These are phyloP conservation scores for Trapa incisa DNA, from an alignment of 345 rosid genomes.

Conservation along the genomic window DNA sequence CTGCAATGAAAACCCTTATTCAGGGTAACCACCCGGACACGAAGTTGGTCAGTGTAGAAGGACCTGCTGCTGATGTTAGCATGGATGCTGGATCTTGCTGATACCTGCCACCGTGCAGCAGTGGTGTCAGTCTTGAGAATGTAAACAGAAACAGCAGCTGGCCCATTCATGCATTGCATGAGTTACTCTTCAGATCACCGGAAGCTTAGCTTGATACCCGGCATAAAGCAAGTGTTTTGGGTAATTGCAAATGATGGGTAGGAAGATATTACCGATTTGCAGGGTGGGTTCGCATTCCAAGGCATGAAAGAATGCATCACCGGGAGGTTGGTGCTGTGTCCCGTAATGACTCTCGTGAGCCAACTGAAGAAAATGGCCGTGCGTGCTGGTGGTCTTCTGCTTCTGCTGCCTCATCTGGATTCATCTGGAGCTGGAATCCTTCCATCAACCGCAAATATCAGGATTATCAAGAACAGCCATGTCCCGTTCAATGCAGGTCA, in stretches of 20 bases:
- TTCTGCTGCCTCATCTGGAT: slow-evolving; percentile 47
- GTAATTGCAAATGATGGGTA: background rate
- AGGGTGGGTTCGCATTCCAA: slow-evolving; percentile 79
- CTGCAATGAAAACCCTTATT: background rate
- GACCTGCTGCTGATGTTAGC: slow-evolving; percentile 36
- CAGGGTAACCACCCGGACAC: slow-evolving; percentile 91
- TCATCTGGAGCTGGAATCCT: slow-evolving; percentile 79
- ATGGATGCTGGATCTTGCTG: slow-evolving; percentile 39
- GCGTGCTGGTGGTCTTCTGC: slow-evolving; percentile 33
- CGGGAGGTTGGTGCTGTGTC: slow-evolving; percentile 23
- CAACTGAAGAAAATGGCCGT: slow-evolving; percentile 6
- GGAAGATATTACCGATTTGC: slow-evolving; percentile 54
- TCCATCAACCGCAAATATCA: slow-evolving; percentile 48
- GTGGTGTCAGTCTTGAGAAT: background rate
- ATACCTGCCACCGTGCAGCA: slow-evolving; percentile 27
- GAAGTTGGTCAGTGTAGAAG: slow-evolving; percentile 33
- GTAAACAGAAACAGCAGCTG: too few species aligned
- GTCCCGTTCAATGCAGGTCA: background rate
- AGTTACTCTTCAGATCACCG: too few species aligned
- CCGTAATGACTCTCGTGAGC: slow-evolving; percentile 15
- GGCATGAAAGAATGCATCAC: slow-evolving; percentile 65
- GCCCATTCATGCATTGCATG: too few species aligned
- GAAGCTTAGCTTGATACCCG: too few species aligned
- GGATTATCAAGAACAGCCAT: too few species aligned
- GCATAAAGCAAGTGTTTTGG: too few species aligned